A percentile compares a stretch with the other conserved stretches of the same genome.
Evolutionary conservation across 345 rosid genomes (phyloP).

Genomic region (Cardiospermum halicacabum): DNA sequence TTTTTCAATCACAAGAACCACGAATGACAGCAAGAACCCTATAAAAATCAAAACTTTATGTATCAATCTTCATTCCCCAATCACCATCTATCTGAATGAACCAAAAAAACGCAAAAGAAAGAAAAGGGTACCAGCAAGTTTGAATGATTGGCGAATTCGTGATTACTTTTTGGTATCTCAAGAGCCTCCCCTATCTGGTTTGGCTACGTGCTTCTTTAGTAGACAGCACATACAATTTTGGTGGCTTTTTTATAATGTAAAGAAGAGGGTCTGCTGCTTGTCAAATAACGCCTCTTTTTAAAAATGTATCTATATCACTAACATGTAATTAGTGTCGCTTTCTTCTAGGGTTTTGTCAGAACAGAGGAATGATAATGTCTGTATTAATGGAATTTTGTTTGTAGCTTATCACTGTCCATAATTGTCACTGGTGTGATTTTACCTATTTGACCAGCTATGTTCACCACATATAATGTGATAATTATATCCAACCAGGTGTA

Average conservation of each 20-base stretch:
- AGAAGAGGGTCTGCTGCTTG: too few relatives aligned
- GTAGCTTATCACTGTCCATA: neutral
- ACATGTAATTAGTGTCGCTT: neutral
- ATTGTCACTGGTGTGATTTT: neutral
- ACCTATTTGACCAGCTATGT: neutral
- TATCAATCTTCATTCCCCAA: too few relatives aligned
- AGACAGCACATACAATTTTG: neutral
- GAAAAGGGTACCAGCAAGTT: neutral
- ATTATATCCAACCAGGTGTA: too few relatives aligned
- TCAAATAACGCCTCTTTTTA: too few relatives aligned
- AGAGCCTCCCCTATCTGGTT: neutral
- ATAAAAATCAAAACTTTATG: constrained; percentile 1
- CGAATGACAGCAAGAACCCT: neutral
- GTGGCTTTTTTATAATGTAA: neutral
- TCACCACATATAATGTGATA: neutral
- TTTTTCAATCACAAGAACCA: neutral
- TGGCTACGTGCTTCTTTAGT: neutral
- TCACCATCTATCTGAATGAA: too few relatives aligned
- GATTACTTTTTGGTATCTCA: neutral
- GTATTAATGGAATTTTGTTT: neutral
- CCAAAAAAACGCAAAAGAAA: neutral
- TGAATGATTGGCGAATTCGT: neutral
- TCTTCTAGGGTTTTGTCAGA: neutral
- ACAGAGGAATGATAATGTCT: neutral
- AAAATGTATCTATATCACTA: neutral